phyloP scores from a whole-genome alignment of 495 filamentous ascomycete genomes.

The Penicillium bialowiezense region DNA sequence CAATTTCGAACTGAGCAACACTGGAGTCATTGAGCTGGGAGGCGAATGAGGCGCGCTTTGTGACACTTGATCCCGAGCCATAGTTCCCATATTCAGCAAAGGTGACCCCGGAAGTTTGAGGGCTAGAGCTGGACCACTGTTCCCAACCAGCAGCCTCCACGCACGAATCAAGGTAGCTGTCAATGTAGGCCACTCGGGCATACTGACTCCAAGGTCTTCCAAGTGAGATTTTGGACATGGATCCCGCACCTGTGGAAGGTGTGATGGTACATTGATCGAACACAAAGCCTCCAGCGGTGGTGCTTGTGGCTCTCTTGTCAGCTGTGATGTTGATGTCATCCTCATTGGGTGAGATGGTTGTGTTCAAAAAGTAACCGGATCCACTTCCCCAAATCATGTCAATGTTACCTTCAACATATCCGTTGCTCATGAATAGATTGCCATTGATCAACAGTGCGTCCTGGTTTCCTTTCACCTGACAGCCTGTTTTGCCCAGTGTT shows the following conservation, averaged over 20 bases:
- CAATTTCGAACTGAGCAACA: constrained; percentile 7
- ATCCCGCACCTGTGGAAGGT: neutral
- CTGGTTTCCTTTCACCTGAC: constrained; percentile 13
- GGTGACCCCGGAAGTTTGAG: constrained; percentile 11
- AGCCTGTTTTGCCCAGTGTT: neutral
- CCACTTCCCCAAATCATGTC: constrained; percentile 17
- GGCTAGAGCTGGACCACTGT: constrained; percentile 13
- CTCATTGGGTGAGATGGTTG: constrained; percentile 41
- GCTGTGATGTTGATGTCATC: constrained; percentile 45
- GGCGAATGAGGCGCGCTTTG: constrained; percentile 3
- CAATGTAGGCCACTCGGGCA: constrained; percentile 57
- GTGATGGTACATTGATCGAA: constrained; percentile 13
- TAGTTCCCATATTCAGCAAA: constrained; percentile 18
- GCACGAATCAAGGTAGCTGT: constrained; percentile 45
- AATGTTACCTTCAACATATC: constrained; percentile 13
- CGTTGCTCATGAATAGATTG: constrained; percentile 7
- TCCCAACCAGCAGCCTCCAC: constrained; percentile 59
- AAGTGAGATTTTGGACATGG: constrained; percentile 38
- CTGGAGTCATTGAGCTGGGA: constrained; percentile 6
- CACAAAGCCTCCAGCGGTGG: constrained; percentile 10
- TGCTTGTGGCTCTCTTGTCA: constrained; percentile 24
- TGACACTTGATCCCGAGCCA: constrained; percentile 12
- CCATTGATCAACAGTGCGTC: constrained; percentile 13
- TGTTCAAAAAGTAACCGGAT: constrained; percentile 56
- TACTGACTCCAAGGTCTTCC: constrained; percentile 61